phyloP scores from a whole-genome alignment of 2,329 filamentous ascomycete genomes.

The Pseudogymnoascus sp. region DNA sequence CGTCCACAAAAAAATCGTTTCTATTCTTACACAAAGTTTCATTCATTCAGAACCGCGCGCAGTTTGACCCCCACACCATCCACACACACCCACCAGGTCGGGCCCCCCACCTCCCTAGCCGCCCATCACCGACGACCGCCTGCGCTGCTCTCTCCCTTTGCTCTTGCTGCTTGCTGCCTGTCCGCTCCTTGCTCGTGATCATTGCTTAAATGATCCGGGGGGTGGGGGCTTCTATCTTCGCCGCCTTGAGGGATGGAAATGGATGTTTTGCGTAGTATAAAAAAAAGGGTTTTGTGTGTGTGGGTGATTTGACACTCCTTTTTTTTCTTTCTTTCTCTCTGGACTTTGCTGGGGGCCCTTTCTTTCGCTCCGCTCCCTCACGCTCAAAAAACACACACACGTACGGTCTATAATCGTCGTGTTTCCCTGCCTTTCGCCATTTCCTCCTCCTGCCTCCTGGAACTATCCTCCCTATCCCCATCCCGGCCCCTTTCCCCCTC shows the following conservation, averaged over 20 bases:
- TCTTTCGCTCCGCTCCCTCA: background rate
- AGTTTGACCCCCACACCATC: slow-evolving; percentile 2
- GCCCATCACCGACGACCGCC: background rate
- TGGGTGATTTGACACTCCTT: slow-evolving; percentile 3
- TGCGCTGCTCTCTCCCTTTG: slow-evolving; percentile 1
- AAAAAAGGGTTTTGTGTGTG: background rate
- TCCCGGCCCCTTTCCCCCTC: background rate
- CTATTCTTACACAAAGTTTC: slow-evolving; percentile 8
- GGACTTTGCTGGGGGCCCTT: background rate
- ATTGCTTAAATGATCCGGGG: background rate
- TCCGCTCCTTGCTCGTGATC: background rate
- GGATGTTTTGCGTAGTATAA: slow-evolving; percentile 6
- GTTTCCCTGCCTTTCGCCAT: background rate
- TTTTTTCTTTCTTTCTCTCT: background rate
- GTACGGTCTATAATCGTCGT: slow-evolving; percentile 8
- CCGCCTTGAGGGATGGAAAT: slow-evolving; percentile 7
- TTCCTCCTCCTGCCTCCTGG: background rate
- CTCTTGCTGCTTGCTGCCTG: background rate
- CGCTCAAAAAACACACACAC: background rate
- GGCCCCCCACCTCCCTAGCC: background rate
- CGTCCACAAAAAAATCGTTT: slow-evolving; percentile 6
- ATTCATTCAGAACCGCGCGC: slow-evolving; percentile 1
- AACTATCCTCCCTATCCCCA: background rate
- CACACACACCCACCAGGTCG: slow-evolving; percentile 1
- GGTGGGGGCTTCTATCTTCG: slow-evolving; percentile 4